Conservation (phyloP, 495 filamentous ascomycete genomes). For the Letharia columbiana region DNA sequence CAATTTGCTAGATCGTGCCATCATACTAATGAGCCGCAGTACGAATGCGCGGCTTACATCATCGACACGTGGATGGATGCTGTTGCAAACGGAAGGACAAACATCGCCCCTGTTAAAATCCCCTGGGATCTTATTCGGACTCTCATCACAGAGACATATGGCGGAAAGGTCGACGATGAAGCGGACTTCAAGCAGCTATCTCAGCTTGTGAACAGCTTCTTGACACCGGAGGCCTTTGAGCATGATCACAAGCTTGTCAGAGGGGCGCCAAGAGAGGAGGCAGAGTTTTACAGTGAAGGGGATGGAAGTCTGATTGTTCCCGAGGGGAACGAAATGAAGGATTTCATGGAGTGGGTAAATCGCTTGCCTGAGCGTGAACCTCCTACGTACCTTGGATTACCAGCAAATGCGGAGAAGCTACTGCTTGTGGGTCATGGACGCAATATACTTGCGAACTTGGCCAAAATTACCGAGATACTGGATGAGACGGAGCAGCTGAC, state of each 20-base stretch:
- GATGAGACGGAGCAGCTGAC: slow-evolving; percentile 92
- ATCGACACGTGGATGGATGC: slow-evolving; percentile 92
- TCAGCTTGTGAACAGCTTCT: slow-evolving; percentile 60
- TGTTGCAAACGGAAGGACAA: slow-evolving; percentile 73
- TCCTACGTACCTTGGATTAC: slow-evolving; percentile 91
- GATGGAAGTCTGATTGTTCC: slow-evolving; percentile 67
- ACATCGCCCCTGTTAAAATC: slow-evolving; percentile 85
- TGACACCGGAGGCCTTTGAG: slow-evolving; percentile 85
- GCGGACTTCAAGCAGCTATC: slow-evolving; percentile 70
- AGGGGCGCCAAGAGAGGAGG: slow-evolving; percentile 38
- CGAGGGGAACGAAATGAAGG: slow-evolving; percentile 65
- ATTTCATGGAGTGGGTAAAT: slow-evolving; percentile 90
- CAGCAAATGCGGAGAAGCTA: slow-evolving; percentile 94
- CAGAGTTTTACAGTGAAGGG: slow-evolving; percentile 32
- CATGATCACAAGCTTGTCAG: slow-evolving; percentile 82
- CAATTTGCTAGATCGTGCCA: background rate
- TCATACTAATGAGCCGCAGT: slow-evolving; percentile 43
- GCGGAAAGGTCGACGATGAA: slow-evolving; percentile 92
- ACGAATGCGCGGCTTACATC: slow-evolving; percentile 92
- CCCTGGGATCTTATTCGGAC: slow-evolving; percentile 96
- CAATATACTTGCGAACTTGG: slow-evolving; percentile 77
- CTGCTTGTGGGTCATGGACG: slow-evolving; percentile 81
- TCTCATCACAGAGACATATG: slow-evolving; percentile 88
- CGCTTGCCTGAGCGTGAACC: slow-evolving; percentile 88
- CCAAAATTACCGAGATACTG: slow-evolving; percentile 70